These are phyloP conservation scores for Chaetomium sp. DNA, from an alignment of 2,329 filamentous ascomycete species.

Conservation along the genomic window DNA sequence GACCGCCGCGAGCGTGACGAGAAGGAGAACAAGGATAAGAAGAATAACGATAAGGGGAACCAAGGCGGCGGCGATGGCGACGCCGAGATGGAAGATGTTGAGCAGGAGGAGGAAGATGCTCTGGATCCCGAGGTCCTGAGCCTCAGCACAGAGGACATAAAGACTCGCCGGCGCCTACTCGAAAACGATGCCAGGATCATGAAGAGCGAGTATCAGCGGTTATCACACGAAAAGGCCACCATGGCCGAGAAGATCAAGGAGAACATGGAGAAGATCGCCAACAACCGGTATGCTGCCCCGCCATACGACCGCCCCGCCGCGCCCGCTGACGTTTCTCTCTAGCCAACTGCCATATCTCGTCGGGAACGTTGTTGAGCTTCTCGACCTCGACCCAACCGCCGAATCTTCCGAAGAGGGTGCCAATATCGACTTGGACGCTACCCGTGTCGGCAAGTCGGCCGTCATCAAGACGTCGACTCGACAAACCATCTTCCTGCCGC, in stretches of 20 bases:
- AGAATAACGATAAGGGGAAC: constrained; percentile 53
- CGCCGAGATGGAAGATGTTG: constrained; percentile 88
- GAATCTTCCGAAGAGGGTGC: constrained; percentile 97
- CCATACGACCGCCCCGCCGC: not conserved
- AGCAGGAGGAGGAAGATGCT: constrained; percentile 73
- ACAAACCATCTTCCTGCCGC: constrained; percentile 96
- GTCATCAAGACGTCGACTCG: constrained; percentile 99
- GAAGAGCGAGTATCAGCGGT: constrained; percentile 92
- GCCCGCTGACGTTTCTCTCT: constrained; percentile 2
- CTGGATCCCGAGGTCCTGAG: constrained; percentile 92
- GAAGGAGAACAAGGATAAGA: constrained; percentile 41
- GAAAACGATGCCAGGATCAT: constrained; percentile 99
- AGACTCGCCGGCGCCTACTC: constrained; percentile 84
- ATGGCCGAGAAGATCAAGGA: constrained; percentile 99
- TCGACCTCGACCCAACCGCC: constrained; percentile 93
- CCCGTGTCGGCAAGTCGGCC: constrained; percentile 93
- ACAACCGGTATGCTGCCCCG: constrained; percentile 74
- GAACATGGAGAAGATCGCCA: constrained; percentile 97
- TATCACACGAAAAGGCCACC: constrained; percentile 91
- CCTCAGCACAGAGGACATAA: constrained; percentile 91
- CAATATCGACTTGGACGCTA: constrained; percentile 97
- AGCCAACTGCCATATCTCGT: constrained; percentile 98
- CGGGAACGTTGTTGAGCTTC: constrained; percentile 94
- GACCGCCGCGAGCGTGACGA: constrained; percentile 76
- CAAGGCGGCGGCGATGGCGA: constrained; percentile 72